A percentile compares a stretch with the other conserved stretches of the same genome.
These are phyloP conservation scores for Mrakia frigida DNA, from an alignment of 768 basidiomycete genomes.

Conservation along the genomic window DNA sequence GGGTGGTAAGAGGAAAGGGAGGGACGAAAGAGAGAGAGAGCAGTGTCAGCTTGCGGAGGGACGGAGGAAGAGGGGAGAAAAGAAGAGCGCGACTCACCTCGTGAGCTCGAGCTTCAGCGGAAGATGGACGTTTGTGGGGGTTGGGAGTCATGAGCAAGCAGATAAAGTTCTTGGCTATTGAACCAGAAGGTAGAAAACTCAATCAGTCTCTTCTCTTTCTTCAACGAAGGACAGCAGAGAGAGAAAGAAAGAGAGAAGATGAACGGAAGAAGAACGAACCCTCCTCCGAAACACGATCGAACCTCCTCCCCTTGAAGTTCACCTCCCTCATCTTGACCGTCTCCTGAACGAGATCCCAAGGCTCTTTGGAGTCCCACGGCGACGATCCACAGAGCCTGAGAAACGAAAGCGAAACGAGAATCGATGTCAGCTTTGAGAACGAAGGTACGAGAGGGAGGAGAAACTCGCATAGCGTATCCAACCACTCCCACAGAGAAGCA, in stretches of 20 bases:
- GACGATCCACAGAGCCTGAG: slow-evolving; percentile 30
- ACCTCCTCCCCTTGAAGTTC: slow-evolving; percentile 26
- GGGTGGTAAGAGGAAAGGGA: neutral
- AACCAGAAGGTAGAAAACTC: neutral
- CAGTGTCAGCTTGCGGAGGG: no score
- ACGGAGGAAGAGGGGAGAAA: neutral
- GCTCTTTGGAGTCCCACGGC: slow-evolving; percentile 30
- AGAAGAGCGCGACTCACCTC: neutral
- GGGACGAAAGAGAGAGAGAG: neutral
- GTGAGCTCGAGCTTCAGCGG: slow-evolving; percentile 13
- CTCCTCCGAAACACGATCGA: slow-evolving; percentile 25
- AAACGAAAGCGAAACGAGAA: neutral
- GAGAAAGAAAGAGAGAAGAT: neutral
- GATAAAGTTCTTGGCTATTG: slow-evolving; percentile 26
- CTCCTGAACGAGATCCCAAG: slow-evolving; percentile 32
- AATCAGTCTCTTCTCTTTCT: neutral
- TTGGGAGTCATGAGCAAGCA: slow-evolving; percentile 25
- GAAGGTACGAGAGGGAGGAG: neutral
- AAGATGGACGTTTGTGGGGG: slow-evolving; percentile 25
- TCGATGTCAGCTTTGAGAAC: neutral
- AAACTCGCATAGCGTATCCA: slow-evolving; percentile 22
- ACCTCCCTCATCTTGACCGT: slow-evolving; percentile 25
- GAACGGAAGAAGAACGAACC: slow-evolving; percentile 3
- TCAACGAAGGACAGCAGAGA: no score
- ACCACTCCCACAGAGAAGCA: slow-evolving; percentile 29